Evolutionary conservation across 306 rosid genomes (phyloP).

Genomic region (Trifolium dubium): DNA sequence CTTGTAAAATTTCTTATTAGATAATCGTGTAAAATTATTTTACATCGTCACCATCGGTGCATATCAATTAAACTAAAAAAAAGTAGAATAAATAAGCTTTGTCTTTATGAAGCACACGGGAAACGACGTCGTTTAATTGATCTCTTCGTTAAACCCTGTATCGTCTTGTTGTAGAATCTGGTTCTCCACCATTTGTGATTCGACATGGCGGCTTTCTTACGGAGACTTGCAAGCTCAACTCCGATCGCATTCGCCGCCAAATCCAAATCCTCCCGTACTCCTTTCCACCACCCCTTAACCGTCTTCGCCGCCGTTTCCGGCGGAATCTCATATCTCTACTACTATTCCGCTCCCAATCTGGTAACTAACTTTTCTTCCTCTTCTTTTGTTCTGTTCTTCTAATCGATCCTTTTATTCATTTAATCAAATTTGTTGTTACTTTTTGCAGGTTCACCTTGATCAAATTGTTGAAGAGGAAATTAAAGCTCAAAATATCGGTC

Average conservation of each 20-base stretch:
- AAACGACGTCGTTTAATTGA: slow-evolving; percentile 12
- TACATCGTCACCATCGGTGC: no score
- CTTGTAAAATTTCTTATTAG: no score
- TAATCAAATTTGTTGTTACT: not conserved
- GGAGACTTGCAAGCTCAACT: slow-evolving; percentile 62
- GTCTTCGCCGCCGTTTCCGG: slow-evolving; percentile 85
- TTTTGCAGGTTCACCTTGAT: slow-evolving; percentile 41
- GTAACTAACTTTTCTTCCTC: slow-evolving; percentile 38
- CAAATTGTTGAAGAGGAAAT: slow-evolving; percentile 34
- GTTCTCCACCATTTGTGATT: slow-evolving; percentile 15
- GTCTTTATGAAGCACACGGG: not conserved
- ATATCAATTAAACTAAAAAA: no score
- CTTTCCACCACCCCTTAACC: slow-evolving; percentile 63
- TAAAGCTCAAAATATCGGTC: slow-evolving; percentile 40
- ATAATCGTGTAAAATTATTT: no score
- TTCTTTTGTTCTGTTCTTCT: not conserved
- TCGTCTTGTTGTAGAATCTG: not conserved
- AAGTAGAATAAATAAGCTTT: not conserved
- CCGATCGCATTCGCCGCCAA: slow-evolving; percentile 61
- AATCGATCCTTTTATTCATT: not conserved
- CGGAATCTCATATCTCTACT: slow-evolving; percentile 73
- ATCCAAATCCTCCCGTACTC: slow-evolving; percentile 50
- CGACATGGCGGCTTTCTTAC: slow-evolving; percentile 74
- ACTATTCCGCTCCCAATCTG: slow-evolving; percentile 60
- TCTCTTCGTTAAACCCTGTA: slow-evolving; percentile 19